phyloP scores from a whole-genome alignment of 306 rosid species.

The Trichosanthes truncata region DNA sequence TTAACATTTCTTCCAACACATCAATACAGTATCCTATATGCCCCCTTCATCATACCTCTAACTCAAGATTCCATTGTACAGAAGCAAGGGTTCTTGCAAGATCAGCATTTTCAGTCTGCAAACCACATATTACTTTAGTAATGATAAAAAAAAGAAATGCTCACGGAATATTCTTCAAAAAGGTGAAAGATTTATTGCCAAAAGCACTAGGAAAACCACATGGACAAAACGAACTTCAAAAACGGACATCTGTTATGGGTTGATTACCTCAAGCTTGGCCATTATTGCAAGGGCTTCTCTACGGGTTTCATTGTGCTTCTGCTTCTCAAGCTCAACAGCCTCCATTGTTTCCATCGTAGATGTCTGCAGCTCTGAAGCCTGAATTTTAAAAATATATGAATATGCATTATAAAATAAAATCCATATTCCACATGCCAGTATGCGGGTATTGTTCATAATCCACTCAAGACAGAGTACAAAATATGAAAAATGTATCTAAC shows the following conservation, averaged over 20 bases:
- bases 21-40: background rate
- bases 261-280: constrained; percentile 76
- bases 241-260: constrained; percentile 9
- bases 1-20: background rate
- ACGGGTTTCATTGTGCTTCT: constrained; percentile 87
- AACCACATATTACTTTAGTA: constrained; percentile 31
- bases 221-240: background rate
- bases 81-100: constrained; percentile 84
- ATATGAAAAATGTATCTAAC: background rate
- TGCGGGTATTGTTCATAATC: background rate
- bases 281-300: constrained; percentile 66
- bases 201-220: background rate
- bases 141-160: background rate
- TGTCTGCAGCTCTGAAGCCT: constrained; percentile 90
- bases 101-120: constrained; percentile 88
- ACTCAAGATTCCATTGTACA: constrained; percentile 80
- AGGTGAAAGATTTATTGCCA: background rate
- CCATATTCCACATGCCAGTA: background rate
- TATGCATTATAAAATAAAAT: constrained; percentile 8
- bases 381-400: constrained; percentile 15
- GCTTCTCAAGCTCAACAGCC: constrained; percentile 92
- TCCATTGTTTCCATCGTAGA: constrained; percentile 93
- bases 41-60: constrained; percentile 50
- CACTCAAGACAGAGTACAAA: background rate
- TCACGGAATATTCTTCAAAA: background rate